Percentiles rank a stretch among this genome's conserved stretches.
Conservation (phyloP, 345 rosid species). For the Laguncularia racemosa region DNA sequence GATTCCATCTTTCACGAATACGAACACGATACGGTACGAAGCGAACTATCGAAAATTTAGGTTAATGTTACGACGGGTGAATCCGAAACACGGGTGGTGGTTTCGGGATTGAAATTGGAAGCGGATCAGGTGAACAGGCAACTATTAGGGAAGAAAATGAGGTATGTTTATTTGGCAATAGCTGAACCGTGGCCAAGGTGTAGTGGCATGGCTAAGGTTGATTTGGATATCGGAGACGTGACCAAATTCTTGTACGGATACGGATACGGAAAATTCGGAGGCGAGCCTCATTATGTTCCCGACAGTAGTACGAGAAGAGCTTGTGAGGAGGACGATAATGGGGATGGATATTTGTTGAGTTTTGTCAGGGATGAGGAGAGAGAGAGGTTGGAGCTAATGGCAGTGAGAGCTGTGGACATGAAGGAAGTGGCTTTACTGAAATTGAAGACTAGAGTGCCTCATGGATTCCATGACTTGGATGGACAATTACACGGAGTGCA, state of each 20-base stretch:
- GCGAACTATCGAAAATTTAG: conserved; percentile 45
- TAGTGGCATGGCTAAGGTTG: conserved; percentile 59
- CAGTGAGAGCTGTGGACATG: conserved; percentile 40
- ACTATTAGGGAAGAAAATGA: conserved; percentile 34
- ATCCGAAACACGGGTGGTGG: conserved; percentile 26
- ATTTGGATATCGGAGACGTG: conserved; percentile 33
- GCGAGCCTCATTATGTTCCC: conserved; percentile 50
- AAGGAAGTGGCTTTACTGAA: conserved; percentile 39
- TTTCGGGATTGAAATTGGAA: conserved; percentile 48
- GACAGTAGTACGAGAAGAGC: neutral
- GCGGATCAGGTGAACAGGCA: conserved; percentile 48
- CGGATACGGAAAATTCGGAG: conserved; percentile 36
- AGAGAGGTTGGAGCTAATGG: conserved; percentile 47
- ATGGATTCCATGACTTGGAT: conserved; percentile 50
- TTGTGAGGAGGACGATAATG: conserved; percentile 20
- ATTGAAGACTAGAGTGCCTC: conserved; percentile 61
- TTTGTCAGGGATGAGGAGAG: conserved; percentile 51
- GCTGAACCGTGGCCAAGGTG: conserved; percentile 82
- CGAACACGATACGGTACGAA: conserved; percentile 11
- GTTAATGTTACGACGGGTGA: conserved; percentile 43
- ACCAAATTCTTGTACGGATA: conserved; percentile 31
- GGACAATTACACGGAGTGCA: too few relatives aligned
- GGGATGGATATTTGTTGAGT: conserved; percentile 43
- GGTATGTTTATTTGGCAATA: conserved; percentile 58
- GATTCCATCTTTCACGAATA: conserved; percentile 55